Evolutionary conservation across 805 yeast genomes (phyloP), one percentile per base, ranked within the genome.

Genomic region (Candida pseudofarinosa): DNA sequence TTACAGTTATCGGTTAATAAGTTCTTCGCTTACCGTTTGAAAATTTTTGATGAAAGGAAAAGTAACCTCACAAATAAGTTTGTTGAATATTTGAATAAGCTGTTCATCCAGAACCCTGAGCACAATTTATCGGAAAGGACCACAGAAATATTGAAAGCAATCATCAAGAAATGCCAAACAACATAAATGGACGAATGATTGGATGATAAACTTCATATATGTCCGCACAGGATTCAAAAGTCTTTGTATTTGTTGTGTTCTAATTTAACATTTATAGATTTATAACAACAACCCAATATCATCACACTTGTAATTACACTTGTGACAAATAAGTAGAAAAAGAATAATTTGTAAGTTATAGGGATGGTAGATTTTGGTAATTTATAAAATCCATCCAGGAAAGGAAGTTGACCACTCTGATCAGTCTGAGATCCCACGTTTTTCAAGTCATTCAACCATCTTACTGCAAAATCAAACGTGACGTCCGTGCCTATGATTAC

Each of bases 1-100:
- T 71, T 90, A 54, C 88, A 86, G 63, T 71, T 74, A 17, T 73
- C 89, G 15, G 85, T 88, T 35, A 85, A 83, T 56, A 80, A 81
- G 55, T 87, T 79, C 57, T 67, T 78, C 48, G 83, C 88, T 6
- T 81, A 79, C 56, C 72, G 75, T 48, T 51, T 58, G 49, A 81
- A 74, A 55, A 44, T 64, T n/a, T 51, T 47, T 35, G 58, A 59
- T 38, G 58, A 54, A 14, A 49, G 61, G 40, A 62, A 63, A 37
- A 59, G 55, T 13, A 51, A 57, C 19, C 54, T 80, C 37, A 69
- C 64, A 3, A 45, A 49, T 10, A 40, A 46, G 23, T 69, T 50
- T 47, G 54, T 60, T 13, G 51, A 51, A 5, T 54, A 55, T 36
- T 51, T 67, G 42, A 51, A 50, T 37, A 53, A 60, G 31, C 56